Conservation (phyloP, 768 basidiomycete species). For the Phanerodontia chrysosporium region DNA sequence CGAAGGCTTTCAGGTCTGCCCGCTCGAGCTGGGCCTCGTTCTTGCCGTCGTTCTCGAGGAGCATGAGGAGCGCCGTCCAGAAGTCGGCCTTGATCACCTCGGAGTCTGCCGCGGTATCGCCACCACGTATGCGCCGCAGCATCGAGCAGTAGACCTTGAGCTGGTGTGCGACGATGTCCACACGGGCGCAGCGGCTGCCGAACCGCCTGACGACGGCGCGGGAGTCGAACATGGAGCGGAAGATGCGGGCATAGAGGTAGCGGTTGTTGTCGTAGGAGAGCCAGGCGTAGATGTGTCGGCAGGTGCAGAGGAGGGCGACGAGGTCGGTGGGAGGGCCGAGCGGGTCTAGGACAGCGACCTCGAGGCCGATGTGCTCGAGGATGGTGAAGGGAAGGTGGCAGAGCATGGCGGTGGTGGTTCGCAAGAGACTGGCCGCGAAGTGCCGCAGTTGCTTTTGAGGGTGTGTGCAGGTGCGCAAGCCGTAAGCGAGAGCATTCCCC, state of each 20-base stretch:
- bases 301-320: slow-evolving; percentile 45
- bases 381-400: slow-evolving; percentile 37
- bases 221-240: slow-evolving; percentile 51
- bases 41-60: slow-evolving; percentile 65
- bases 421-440: neutral
- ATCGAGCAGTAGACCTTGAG: slow-evolving; percentile 35
- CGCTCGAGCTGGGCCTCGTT: slow-evolving; percentile 54
- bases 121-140: slow-evolving; percentile 27
- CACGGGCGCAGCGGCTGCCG: slow-evolving; percentile 34
- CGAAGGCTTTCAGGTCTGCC: slow-evolving; percentile 45
- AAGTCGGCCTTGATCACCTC: slow-evolving; percentile 34
- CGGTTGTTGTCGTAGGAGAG: slow-evolving; percentile 31
- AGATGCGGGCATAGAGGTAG: slow-evolving; percentile 51
- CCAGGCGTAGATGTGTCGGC: slow-evolving; percentile 31
- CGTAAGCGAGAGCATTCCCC: slow-evolving; percentile 6
- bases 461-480: neutral
- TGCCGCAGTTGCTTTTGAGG: neutral
- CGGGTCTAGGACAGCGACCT: slow-evolving; percentile 36
- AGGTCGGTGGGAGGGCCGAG: slow-evolving; percentile 46
- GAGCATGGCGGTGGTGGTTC: neutral
- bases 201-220: slow-evolving; percentile 51
- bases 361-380: slow-evolving; percentile 48
- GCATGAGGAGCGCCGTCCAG: slow-evolving; percentile 48
- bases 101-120: slow-evolving; percentile 24
- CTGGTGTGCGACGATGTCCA: slow-evolving; percentile 31